Evolutionary conservation across 2,329 filamentous ascomycete genomes (phyloP).

Genomic region (Emericellopsis atlantica): DNA sequence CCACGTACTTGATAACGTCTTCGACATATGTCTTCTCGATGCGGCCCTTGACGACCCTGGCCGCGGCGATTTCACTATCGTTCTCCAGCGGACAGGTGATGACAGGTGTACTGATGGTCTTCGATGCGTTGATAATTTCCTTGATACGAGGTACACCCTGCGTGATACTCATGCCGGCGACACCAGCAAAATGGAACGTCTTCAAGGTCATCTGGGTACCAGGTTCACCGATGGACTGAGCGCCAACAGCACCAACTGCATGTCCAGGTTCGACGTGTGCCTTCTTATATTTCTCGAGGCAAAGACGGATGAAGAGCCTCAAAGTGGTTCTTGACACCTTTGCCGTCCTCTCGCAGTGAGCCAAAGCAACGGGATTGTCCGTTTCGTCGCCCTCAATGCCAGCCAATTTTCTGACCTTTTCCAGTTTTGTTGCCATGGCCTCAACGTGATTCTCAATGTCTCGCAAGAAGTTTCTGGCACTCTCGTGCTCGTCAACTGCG

Average conservation of each 20-base stretch:
- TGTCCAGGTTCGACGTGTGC: conserved; percentile 91
- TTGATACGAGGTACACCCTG: conserved; percentile 99
- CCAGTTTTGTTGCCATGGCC: conserved; percentile 47
- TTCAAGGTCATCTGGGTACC: conserved; percentile 99
- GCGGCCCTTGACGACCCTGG: conserved; percentile 81
- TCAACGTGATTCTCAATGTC: conserved; percentile 64
- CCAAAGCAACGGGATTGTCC: conserved; percentile 14
- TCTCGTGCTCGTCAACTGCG: conserved; percentile 67
- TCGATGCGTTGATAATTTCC: conserved; percentile 98
- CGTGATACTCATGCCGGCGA: conserved; percentile 98
- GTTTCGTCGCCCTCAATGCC: conserved; percentile 28
- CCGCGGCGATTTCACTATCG: conserved; percentile 60
- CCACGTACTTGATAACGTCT: conserved; percentile 69
- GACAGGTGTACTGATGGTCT: conserved; percentile 84
- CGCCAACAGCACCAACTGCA: conserved; percentile 89
- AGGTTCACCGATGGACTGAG: conserved; percentile 95
- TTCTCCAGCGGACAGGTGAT: conserved; percentile 79
- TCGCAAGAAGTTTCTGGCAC: conserved; percentile 68
- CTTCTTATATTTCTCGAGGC: conserved; percentile 79
- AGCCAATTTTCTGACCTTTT: conserved; percentile 33
- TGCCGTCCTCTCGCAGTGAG: conserved; percentile 56
- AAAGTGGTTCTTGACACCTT: conserved; percentile 73
- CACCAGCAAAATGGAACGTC: conserved; percentile 99
- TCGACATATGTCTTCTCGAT: conserved; percentile 91
- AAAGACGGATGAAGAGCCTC: conserved; percentile 64